phyloP scores from a whole-genome alignment of 2,329 filamentous ascomycete genomes.

The Cladophialophora yegresii region DNA sequence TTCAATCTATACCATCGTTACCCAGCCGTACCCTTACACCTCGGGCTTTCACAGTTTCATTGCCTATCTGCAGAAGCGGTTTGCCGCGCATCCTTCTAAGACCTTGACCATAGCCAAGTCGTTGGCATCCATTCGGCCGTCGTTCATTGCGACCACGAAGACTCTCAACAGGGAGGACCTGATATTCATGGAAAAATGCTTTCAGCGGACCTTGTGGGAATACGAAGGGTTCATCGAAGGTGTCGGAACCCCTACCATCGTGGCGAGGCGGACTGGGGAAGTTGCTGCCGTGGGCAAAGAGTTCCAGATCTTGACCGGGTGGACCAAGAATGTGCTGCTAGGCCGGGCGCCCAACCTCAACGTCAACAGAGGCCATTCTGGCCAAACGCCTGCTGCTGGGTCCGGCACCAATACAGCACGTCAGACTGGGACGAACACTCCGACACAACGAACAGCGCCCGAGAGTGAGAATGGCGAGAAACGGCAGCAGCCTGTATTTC shows the following conservation, averaged over 20 bases:
- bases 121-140: slow-evolving; percentile 84
- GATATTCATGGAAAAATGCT: slow-evolving; percentile 96
- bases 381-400: slow-evolving; percentile 40
- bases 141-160: slow-evolving; percentile 87
- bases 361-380: slow-evolving; percentile 67
- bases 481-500: slow-evolving; percentile 75
- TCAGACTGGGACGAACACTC: slow-evolving; percentile 52
- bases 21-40: slow-evolving; percentile 88
- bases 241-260: slow-evolving; percentile 85
- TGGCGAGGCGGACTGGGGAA: slow-evolving; percentile 88
- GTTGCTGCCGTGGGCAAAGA: slow-evolving; percentile 96
- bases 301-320: slow-evolving; percentile 92
- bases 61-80: slow-evolving; percentile 74
- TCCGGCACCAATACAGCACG: slow-evolving; percentile 45
- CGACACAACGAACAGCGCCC: slow-evolving; percentile 35
- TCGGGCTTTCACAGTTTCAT: slow-evolving; percentile 87
- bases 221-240: slow-evolving; percentile 91
- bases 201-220: slow-evolving; percentile 88
- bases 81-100: slow-evolving; percentile 66
- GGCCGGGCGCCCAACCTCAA: slow-evolving; percentile 87
- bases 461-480: slow-evolving; percentile 38
- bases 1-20: slow-evolving; percentile 83
- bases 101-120: slow-evolving; percentile 82
- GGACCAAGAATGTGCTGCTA: slow-evolving; percentile 85
- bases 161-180: slow-evolving; percentile 86